These are phyloP conservation scores for Didymellaceae sp. DNA, from an alignment of 2,329 filamentous ascomycete genomes.

Conservation along the genomic window DNA sequence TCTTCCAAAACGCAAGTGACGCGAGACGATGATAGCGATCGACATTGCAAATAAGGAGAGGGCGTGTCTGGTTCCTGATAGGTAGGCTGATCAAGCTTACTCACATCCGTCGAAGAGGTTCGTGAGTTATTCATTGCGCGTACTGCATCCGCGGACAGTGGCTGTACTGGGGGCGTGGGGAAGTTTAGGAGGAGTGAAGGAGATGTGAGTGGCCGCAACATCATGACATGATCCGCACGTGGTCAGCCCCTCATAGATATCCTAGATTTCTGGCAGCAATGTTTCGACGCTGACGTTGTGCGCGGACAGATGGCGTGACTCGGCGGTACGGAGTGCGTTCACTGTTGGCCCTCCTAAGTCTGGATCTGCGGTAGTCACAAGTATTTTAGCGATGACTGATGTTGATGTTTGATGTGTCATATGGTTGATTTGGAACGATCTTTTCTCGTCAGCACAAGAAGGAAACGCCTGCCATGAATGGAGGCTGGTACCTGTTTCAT, in stretches of 20 bases:
- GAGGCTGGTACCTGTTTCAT: slow-evolving; percentile 1
- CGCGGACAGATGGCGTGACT: background rate
- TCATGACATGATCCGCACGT: background rate
- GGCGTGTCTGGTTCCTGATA: background rate
- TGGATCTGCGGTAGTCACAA: too few species aligned
- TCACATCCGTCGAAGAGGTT: slow-evolving; percentile 2
- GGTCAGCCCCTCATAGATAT: too few species aligned
- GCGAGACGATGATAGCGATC: slow-evolving; percentile 8
- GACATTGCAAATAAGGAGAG: background rate
- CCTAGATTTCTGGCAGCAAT: too few species aligned
- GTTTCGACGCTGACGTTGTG: background rate
- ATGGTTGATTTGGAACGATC: background rate
- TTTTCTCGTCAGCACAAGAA: background rate
- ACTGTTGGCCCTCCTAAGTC: background rate
- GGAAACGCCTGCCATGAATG: background rate
- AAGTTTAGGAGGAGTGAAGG: slow-evolving; percentile 11
- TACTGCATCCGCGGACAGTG: slow-evolving; percentile 10
- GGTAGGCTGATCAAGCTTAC: slow-evolving; percentile 11
- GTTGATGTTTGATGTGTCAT: slow-evolving; percentile 1
- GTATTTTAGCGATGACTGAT: background rate
- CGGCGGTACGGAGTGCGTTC: background rate
- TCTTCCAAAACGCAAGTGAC: slow-evolving; percentile 3
- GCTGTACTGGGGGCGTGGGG: slow-evolving; percentile 11
- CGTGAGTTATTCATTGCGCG: slow-evolving; percentile 11
- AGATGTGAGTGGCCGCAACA: background rate